Base-by-base conservation (phyloP, 306 rosid species). In the Bauhinia variegata region DNA sequence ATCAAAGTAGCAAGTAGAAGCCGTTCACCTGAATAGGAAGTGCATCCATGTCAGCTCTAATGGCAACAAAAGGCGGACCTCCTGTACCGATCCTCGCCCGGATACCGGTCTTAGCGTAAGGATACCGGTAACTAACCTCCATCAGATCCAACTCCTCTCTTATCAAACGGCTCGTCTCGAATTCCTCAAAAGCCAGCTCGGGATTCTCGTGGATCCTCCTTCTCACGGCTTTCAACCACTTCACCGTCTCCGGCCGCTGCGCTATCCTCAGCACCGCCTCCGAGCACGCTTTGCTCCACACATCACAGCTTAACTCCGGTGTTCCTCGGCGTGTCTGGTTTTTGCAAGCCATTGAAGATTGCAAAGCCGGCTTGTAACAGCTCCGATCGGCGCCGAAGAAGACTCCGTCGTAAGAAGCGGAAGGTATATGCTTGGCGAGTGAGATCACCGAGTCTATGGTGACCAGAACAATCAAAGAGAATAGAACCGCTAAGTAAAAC, bases 11-110 rank as follows among this genome's bases (percentile, higher is more conserved):
- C 2, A 33, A 36, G 41, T 36, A 8, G 4, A 36, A 8, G 41
- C 41, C 36, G 17, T 23, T 23, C 11, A 86, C 98, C 96, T 92
- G 96, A 33, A 92, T 89, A 1, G 98, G 98, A 42, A 89, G 96
- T n/a, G 98, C 96, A 51, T 92, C 98, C 98, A 92, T 89, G 85
- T 92, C 98, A 49, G 98, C 98, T 75, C 98, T 80, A 70, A 92
- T 63, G 7, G 96, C 96, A 37, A 92, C 96, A 74, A 86, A 89
- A 47, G 98, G 98, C 6, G 96, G 91, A 6, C 86, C 78, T 0
- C 96, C 96, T 12, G 96, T 87, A 1, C 98, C 98, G 81, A 92
- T 85, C 93, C 75, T 84, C 41, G 91, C 98, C 11, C 95, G 80
- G 37, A 92, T 75, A 23, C 98, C 98, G 69, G 98, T 92, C 54